Base-by-base conservation (phyloP, 768 basidiomycete species). In the Mycena filopes region DNA sequence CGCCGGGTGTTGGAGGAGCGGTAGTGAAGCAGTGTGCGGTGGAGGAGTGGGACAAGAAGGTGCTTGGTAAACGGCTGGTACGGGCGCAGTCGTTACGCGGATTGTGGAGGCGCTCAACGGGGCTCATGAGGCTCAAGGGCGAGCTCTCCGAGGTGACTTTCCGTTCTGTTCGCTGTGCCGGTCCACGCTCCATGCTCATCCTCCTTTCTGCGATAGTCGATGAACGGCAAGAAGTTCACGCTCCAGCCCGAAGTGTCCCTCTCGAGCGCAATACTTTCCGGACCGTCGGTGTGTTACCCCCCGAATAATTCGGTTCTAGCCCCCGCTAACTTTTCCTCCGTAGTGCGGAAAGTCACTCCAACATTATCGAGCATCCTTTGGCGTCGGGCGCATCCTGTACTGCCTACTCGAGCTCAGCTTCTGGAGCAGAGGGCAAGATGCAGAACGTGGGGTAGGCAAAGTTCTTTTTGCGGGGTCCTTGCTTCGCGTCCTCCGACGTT, bases 351-450 rank as follows among this genome's bases (percentile, higher is more conserved):
- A 79, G 98, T 86, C 80, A 95, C 89, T 59, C 97, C 40, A 99
- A 98, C 78, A 98, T 99, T 77, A 97, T 99, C 76, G 97, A 98
- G 77, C 96, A 25, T 99, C 98, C 5, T 98, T 98, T 79, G 97
- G 98, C 64, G 88, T 99, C 70, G 97, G 97, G 57, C 95, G 97
- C 58, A 98, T 99, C 72, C 83, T 98, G 48, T 98, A 98, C 78
- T 89, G 88, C 29, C 84, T 99, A 55, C 88, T 99, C 36, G 98
- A 99, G 78, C 98, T 99, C 82, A 89, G 87, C 72, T 99, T 91
- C 84, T 99, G 97, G 98, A 87, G 87, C 64, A 89, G 98, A 75
- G 96, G 95, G 74, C 88, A 93, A 72, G 97, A 98, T 76, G 81
- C 93, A 28, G 93, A 95, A 67, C 92, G 97, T 71, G 92, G 89